Evolutionary conservation across 1,284 basidiomycete genomes (phyloP).

Genomic region (Tilletia caries): DNA sequence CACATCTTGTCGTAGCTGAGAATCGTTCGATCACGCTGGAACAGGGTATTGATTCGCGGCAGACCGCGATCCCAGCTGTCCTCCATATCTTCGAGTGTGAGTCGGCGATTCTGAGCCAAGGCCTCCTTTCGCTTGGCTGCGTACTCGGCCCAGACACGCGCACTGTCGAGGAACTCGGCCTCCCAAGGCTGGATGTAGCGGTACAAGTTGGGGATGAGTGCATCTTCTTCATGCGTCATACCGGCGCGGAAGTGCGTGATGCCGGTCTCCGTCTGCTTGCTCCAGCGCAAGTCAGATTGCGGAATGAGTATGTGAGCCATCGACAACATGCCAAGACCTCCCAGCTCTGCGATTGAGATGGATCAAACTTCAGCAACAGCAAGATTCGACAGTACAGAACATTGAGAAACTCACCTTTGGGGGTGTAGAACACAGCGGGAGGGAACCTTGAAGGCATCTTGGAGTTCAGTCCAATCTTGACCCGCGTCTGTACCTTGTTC

Average conservation of each 20-base stretch:
- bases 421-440: slow-evolving; percentile 68
- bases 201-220: slow-evolving; percentile 80
- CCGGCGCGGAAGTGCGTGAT: slow-evolving; percentile 91
- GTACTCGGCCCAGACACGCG: slow-evolving; percentile 98
- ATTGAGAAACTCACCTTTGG: slow-evolving; percentile 26
- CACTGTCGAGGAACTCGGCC: slow-evolving; percentile 95
- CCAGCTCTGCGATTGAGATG: slow-evolving; percentile 54
- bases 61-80: slow-evolving; percentile 98
- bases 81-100: slow-evolving; percentile 94
- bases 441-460: slow-evolving; percentile 94
- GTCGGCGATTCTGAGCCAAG: slow-evolving; percentile 91
- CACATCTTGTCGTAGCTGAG: slow-evolving; percentile 96
- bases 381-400: neutral
- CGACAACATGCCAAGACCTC: slow-evolving; percentile 96
- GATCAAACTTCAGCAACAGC: neutral
- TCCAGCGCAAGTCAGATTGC: slow-evolving; percentile 93
- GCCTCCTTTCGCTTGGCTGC: slow-evolving; percentile 99
- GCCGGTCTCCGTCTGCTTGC: slow-evolving; percentile 91
- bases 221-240: slow-evolving; percentile 71
- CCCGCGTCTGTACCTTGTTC: slow-evolving; percentile 75
- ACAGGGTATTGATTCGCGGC: slow-evolving; percentile 92
- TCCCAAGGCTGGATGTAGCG: slow-evolving; percentile 99
- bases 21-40: slow-evolving; percentile 96
- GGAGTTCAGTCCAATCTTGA: slow-evolving; percentile 96
- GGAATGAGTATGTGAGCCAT: slow-evolving; percentile 99